Base-by-base conservation (phyloP, 1,139 yeast species). In the Scheffersomyces segobiensis region DNA sequence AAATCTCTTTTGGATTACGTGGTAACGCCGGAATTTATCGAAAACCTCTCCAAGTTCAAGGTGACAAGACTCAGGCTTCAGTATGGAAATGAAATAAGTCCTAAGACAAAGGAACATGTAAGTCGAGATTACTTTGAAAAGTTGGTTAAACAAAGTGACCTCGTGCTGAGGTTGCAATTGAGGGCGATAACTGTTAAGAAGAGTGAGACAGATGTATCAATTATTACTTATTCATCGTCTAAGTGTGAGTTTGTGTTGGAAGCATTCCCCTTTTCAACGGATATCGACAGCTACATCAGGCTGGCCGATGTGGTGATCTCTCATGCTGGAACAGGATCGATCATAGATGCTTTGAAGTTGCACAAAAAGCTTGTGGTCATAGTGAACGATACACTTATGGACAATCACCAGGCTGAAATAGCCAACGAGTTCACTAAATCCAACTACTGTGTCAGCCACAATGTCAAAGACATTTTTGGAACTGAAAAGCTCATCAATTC, bases 271-370 rank as follows among this genome's bases (percentile, higher is more conserved):
- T 87, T 86, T 67, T 76, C 84, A 5, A 63, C 72, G 1, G 76
- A 63, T 69, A 88, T 66, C 67, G 71, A 53, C 54, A 63, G 8
- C 60, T 83, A 61, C 69, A 81, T 88, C 1, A 49, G 64, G 0
- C 52, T 67, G 3, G 75, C 83, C 0, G 86, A 86, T 57, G 66
- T 91, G 52, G 89, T 93, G 7, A 81, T 95, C 14, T 87, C 97
- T 0, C 98, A 95, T 71, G 98, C 97, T 0, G 98, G 96, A 2
- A 91, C 98, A 0, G 99, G 99, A 1, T 90, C 97, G 0, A 90
- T 95, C 10, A 72, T 95, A 21, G 99, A 95, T 67, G 82, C 91
- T 0, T 73, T 92, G 49, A 78, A 93, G 22, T 71, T 78, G 46
- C 60, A 74, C 3, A 86, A 84, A 67, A 85, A 82, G 20, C 75